phyloP scores from a whole-genome alignment of 345 rosid species.

The Acer negundo region DNA sequence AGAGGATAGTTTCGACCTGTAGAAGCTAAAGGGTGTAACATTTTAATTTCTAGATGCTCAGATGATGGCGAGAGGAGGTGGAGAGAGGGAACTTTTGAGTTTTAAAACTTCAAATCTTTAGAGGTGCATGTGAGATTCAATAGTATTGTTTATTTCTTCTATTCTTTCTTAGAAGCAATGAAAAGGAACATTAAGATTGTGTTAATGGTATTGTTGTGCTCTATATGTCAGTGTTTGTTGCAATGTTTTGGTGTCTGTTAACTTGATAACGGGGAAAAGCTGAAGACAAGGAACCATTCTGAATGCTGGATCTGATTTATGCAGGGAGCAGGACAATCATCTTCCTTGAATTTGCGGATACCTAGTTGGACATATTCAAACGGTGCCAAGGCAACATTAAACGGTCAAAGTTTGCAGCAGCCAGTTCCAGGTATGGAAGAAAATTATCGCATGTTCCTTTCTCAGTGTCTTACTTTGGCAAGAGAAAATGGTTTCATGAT shows the following conservation, averaged over 20 bases:
- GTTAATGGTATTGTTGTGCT: not conserved
- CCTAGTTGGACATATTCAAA: constrained; percentile 67
- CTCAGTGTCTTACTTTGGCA: not conserved
- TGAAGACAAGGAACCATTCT: not conserved
- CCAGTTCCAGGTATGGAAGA: constrained; percentile 64
- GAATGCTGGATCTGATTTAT: constrained; percentile 1
- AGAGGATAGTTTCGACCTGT: not conserved
- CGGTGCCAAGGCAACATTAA: constrained; percentile 63
- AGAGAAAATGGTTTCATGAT: not conserved
- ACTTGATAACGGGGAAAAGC: not conserved
- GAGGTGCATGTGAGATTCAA: not conserved
- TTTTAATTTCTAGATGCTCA: not conserved
- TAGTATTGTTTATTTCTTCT: not conserved
- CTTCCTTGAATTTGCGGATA: constrained; percentile 72
- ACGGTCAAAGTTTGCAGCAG: constrained; percentile 45
- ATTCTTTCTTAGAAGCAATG: not conserved
- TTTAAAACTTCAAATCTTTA: not conserved
- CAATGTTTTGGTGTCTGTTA: not conserved
- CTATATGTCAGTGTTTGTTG: not conserved
- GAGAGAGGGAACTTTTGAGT: not conserved
- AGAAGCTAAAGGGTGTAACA: not conserved
- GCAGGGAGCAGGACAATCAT: constrained; percentile 48
- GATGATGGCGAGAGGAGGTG: not conserved
- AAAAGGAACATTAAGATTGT: not conserved
- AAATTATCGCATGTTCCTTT: not conserved